Percentiles rank a stretch among this genome's conserved stretches.
Evolutionary conservation across 805 yeast genomes (phyloP).

Genomic region (Ogataea ramenticola): DNA sequence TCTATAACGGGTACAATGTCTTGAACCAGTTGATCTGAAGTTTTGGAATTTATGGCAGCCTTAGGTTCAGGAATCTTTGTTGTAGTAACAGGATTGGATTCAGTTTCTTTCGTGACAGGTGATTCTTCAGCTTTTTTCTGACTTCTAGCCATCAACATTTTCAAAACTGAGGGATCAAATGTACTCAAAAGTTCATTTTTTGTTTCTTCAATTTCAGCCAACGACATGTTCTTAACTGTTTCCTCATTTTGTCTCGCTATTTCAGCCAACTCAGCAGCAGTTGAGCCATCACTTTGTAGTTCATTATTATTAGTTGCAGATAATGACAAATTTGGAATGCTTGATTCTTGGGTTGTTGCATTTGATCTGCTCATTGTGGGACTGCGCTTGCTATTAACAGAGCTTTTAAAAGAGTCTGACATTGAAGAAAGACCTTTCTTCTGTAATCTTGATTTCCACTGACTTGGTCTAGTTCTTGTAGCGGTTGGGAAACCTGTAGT

Average conservation of each 20-base stretch:
- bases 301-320: slow-evolving; percentile 7
- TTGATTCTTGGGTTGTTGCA: not conserved
- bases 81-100: slow-evolving; percentile 11
- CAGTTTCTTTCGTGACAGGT: slow-evolving; percentile 9
- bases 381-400: not conserved
- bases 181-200: slow-evolving; percentile 58
- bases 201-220: slow-evolving; percentile 57
- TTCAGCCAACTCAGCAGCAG: slow-evolving; percentile 56
- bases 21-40: slow-evolving; percentile 15
- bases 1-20: slow-evolving; percentile 25
- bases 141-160: slow-evolving; percentile 49
- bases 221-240: slow-evolving; percentile 52
- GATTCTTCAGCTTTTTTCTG: slow-evolving; percentile 33
- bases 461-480: slow-evolving; percentile 32
- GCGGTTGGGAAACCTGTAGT: slow-evolving; percentile 30
- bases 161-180: slow-evolving; percentile 62
- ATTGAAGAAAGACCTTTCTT: slow-evolving; percentile 25
- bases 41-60: not conserved
- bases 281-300: slow-evolving; percentile 1
- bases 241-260: slow-evolving; percentile 73
- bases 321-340: not conserved
- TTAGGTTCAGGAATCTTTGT: slow-evolving; percentile 5
- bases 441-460: slow-evolving; percentile 40
- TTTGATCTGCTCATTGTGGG: not conserved
- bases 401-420: slow-evolving; percentile 11